phyloP scores from a whole-genome alignment of 768 basidiomycete genomes.

The Pilatotrama ljubarskyi region DNA sequence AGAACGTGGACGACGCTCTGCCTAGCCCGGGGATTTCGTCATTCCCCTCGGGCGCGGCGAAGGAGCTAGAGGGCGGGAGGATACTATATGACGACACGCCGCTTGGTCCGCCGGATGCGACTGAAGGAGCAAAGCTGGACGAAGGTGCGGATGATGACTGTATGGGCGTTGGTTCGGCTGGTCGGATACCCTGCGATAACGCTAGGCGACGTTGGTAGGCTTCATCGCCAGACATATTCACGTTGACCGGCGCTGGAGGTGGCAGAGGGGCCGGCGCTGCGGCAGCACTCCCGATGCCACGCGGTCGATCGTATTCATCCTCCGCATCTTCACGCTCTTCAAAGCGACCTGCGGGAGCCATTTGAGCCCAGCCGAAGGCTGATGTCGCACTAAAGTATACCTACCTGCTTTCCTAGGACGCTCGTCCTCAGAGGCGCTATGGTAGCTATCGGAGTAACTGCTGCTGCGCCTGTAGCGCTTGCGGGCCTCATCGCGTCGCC shows the following conservation, averaged over 20 bases:
- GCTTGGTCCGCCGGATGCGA: neutral
- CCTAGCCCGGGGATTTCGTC: conserved; percentile 22
- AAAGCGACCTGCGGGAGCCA: conserved; percentile 37
- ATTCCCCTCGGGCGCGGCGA: conserved; percentile 11
- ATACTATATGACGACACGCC: neutral
- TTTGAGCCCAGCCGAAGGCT: neutral
- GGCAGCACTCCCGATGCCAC: conserved; percentile 29
- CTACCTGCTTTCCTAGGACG: conserved; percentile 70
- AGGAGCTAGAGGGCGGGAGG: conserved; percentile 10
- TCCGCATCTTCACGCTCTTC: conserved; percentile 53
- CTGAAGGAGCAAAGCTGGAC: neutral
- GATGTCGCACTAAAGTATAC: neutral
- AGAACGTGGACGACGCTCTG: conserved; percentile 3
- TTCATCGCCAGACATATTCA: conserved; percentile 69
- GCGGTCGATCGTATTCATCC: conserved; percentile 47
- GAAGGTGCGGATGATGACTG: neutral
- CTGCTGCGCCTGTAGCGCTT: conserved; percentile 45
- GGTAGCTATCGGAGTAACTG: conserved; percentile 66
- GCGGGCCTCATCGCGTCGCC: conserved; percentile 54
- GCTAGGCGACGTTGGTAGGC: conserved; percentile 74
- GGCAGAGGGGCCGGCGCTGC: conserved; percentile 17
- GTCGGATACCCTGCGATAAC: conserved; percentile 48
- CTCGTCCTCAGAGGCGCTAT: conserved; percentile 62
- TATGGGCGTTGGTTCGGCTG: conserved; percentile 5
- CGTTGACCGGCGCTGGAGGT: conserved; percentile 42